Base-by-base conservation (phyloP, 73 alveolate species). In the Symbiodinium pilosum region DNA sequence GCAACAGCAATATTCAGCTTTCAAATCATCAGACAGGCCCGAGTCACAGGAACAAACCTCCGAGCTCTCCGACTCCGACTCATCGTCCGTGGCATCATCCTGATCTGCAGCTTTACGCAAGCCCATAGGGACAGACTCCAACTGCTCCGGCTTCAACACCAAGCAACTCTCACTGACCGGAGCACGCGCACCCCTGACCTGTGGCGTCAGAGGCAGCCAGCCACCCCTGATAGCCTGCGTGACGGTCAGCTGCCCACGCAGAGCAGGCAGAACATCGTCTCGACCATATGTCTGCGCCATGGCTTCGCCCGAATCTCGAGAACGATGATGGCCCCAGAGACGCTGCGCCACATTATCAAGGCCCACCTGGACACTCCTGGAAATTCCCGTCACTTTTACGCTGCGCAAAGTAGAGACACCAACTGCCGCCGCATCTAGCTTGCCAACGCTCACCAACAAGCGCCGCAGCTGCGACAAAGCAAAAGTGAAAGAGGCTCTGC, bases 211-310 rank as follows among this genome's bases (percentile, higher is more conserved):
- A 4, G 89, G 89, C 26, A 83, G 64, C 89, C 89, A 83, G 38
- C 89, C 89, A 12, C 59, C 59, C 18, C 89, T 4, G 34, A 83
- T 40, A 30, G 89, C 54, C 14, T 83, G 64, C 38, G 40, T 14
- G 21, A 83, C 64, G 24, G 28, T 14, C 40, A 83, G 59, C 42
- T 83, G 89, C 39, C 59, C 89, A 5, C 89, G 54, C 89, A 83
- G 59, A 8, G 89, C 89, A 5, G 89, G 89, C 34, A 83, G 59
- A 9, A 83, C 89, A 83, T 83, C 89, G 7, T 83, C 89, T 16
- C 89, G 56, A 24, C 64, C 26, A 30, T 83, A 83, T 51, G 38
- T 83, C 59, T 32, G 34, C 16, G 64, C 59, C 89, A 83, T 83
- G 24, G 28, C 38, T 38, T 26, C 44, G 28, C 87, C 87, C 6